phyloP scores from a whole-genome alignment of 1,284 basidiomycete species.

The Ustilago trichophora region DNA sequence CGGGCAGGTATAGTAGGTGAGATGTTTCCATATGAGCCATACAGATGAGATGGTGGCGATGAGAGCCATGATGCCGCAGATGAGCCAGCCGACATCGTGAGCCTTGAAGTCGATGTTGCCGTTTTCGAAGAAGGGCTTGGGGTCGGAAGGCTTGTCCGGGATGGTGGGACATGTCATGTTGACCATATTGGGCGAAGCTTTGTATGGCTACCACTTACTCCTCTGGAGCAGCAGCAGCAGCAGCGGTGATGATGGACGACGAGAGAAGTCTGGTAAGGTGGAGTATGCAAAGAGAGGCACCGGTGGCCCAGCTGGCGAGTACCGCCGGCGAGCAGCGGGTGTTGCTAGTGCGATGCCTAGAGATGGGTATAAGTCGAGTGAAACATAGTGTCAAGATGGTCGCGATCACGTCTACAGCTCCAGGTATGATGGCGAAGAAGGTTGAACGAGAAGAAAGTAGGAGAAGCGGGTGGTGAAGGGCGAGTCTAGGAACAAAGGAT shows the following conservation, averaged over 20 bases:
- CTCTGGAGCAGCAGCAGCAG: conserved; percentile 2
- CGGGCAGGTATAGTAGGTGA: conserved; percentile 78
- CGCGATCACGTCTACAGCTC: no score
- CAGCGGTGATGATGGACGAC: no score
- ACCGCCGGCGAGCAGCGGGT: no score
- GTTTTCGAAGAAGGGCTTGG: conserved; percentile 72
- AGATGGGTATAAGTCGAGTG: no score
- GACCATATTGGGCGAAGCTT: conserved; percentile 33
- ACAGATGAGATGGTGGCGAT: conserved; percentile 37
- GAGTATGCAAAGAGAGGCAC: no score
- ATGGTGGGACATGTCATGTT: conserved; percentile 49
- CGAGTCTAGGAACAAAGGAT: no score
- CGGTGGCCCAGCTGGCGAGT: background rate
- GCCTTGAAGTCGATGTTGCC: conserved; percentile 74
- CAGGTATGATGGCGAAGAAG: no score
- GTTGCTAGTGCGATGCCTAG: no score
- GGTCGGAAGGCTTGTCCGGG: conserved; percentile 45
- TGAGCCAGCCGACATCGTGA: conserved; percentile 75
- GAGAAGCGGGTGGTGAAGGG: background rate
- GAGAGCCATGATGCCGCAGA: conserved; percentile 73
- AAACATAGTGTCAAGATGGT: no score
- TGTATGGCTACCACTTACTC: no score
- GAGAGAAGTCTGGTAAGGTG: no score
- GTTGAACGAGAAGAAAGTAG: background rate
- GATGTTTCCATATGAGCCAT: conserved; percentile 69